phyloP scores from a whole-genome alignment of 768 basidiomycete species.

The Naganishia friedmannii region DNA sequence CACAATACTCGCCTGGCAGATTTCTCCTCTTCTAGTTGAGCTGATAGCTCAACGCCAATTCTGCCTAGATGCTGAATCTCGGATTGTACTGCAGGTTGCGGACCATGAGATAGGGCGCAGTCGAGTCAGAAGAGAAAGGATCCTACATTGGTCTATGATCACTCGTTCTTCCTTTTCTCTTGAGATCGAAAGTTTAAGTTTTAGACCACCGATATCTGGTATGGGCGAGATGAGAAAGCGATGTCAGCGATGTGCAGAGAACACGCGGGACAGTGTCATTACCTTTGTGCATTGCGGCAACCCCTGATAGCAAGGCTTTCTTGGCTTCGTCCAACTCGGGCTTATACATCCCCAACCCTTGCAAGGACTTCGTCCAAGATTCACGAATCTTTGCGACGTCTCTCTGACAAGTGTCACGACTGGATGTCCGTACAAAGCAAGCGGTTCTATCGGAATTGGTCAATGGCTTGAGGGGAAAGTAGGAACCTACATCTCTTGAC shows the following conservation, averaged over 20 bases:
- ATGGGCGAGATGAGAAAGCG: background rate
- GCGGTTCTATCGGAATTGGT: background rate
- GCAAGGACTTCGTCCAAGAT: background rate
- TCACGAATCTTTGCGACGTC: background rate
- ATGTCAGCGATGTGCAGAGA: background rate
- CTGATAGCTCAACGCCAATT: background rate
- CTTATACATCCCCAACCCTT: background rate
- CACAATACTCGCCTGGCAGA: background rate
- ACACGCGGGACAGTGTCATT: background rate
- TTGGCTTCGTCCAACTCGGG: background rate
- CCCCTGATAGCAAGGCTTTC: background rate
- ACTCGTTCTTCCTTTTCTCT: background rate
- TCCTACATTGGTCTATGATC: background rate
- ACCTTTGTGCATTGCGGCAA: background rate
- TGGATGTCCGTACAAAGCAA: too few species aligned
- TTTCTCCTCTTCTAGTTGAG: conserved; percentile 12
- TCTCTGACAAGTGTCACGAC: background rate
- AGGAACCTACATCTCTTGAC: background rate
- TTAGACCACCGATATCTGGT: background rate
- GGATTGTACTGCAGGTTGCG: background rate
- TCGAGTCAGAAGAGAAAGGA: background rate
- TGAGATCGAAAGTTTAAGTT: background rate
- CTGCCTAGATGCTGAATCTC: background rate
- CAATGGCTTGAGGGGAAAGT: background rate
- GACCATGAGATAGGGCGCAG: background rate